Evolutionary conservation across 1,284 basidiomycete genomes (phyloP).

Genomic region (Malassezia psittaci): DNA sequence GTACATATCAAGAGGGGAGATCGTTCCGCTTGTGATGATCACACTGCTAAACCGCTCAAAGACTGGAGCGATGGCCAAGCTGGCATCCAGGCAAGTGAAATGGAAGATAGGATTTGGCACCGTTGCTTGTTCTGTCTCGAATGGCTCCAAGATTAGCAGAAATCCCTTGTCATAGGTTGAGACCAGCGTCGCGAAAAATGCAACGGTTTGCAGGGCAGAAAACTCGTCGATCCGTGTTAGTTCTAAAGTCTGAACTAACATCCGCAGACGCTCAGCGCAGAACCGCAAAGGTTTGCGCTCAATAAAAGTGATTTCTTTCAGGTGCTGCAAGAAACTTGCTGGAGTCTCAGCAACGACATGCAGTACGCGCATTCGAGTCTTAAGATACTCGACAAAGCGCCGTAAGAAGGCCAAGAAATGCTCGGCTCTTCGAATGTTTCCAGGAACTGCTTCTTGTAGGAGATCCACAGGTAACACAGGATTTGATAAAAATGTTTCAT

Average conservation of each 20-base stretch:
- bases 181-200: slow-evolving; percentile 88
- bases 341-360: slow-evolving; percentile 99
- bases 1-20: slow-evolving; percentile 98
- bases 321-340: slow-evolving; percentile 90
- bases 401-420: slow-evolving; percentile 98
- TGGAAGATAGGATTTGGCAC: slow-evolving; percentile 99
- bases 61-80: slow-evolving; percentile 91
- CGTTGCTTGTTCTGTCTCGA: slow-evolving; percentile 95
- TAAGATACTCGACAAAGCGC: slow-evolving; percentile 95
- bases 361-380: slow-evolving; percentile 96
- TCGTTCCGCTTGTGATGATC: slow-evolving; percentile 96
- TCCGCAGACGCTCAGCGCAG: slow-evolving; percentile 89
- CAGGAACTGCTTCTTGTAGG: slow-evolving; percentile 86
- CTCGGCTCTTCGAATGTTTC: slow-evolving; percentile 95
- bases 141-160: slow-evolving; percentile 91
- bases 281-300: slow-evolving; percentile 91
- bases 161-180: slow-evolving; percentile 99
- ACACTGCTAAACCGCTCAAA: slow-evolving; percentile 98
- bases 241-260: slow-evolving; percentile 84
- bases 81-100: slow-evolving; percentile 93
- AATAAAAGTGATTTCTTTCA: slow-evolving; percentile 98
- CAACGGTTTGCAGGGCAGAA: slow-evolving; percentile 83
- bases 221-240: slow-evolving; percentile 84
- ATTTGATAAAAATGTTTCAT: slow-evolving; percentile 71
- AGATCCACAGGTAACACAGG: slow-evolving; percentile 92